Evolutionary conservation across 805 yeast species (phyloP), one percentile per base, ranked within the genome.

Genomic region (Brettanomyces naardenensis): DNA sequence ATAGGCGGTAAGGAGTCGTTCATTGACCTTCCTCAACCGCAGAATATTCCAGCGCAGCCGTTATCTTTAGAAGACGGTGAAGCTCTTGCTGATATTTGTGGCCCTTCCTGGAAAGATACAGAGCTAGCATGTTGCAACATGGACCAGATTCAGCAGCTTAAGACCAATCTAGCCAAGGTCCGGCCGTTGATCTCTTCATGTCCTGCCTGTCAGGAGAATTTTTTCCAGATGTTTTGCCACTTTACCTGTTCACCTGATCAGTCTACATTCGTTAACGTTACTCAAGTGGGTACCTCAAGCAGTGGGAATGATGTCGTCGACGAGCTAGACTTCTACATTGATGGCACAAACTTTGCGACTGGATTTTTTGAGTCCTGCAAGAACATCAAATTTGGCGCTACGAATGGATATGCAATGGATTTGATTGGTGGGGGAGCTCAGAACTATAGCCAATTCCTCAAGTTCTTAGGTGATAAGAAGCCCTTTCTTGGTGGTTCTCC

Each of bases 391-490:
- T 89, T 92, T 57, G 78, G 90, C 3, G 95, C 96, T 6, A 88
- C 97, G 3, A 90, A 89, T 58, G 96, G 97, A 2, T 85, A 73
- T 51, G 97, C 96, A 7, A 88, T 90, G 97, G 97, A 90, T 54
- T 68, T 90, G 29, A 80, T 90, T 30, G 98, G 98, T 6, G 98
- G 98, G n/a, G 97, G 97, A 2, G 97, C 97, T 2, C 71, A 68
- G 38, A 74, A 78, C 48, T 84, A 75, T 56, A 49, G 65, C 23
- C 75, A 76, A 38, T 90, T 90, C 54, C 64, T 90, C 47, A 83
- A 88, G 60, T 92, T 90, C 53, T 60, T 92, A 36, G 97, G 97
- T 10, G 97, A 90, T 55, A 94, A 87, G 49, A 89, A 90, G 57
- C 97, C 97, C 0, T 47, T 86, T 49, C 65, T 90, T 4, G 97